These are phyloP conservation scores for Pulveroboletus sp. DNA, from an alignment of 768 basidiomycete genomes.

Conservation along the genomic window DNA sequence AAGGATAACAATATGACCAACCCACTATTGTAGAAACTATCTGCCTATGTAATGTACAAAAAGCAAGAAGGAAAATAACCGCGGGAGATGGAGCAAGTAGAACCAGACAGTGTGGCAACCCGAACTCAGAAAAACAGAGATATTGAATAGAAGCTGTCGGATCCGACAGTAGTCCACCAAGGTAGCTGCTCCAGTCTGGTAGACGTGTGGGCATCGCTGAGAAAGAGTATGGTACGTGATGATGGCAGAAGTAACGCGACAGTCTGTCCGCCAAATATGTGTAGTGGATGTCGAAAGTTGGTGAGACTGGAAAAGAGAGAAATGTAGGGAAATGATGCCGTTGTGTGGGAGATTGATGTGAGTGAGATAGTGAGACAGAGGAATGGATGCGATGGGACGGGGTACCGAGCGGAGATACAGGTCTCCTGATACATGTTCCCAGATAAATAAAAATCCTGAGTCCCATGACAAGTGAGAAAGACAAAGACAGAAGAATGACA, in stretches of 20 bases:
- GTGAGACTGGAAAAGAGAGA: constrained; percentile 14
- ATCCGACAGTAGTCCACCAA: constrained; percentile 12
- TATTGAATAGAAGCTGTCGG: constrained; percentile 13
- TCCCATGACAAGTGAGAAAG: constrained; percentile 27
- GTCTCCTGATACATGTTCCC: constrained; percentile 30
- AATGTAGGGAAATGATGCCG: constrained; percentile 27
- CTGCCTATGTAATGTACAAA: constrained; percentile 43
- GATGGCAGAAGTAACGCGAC: constrained; percentile 11
- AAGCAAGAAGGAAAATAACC: constrained; percentile 23
- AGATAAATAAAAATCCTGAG: constrained; percentile 35
- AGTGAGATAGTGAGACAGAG: constrained; percentile 19
- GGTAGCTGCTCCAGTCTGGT: constrained; percentile 7
- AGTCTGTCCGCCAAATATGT: constrained; percentile 24
- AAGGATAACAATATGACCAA: constrained; percentile 61
- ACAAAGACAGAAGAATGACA: constrained; percentile 14
- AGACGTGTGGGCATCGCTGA: constrained; percentile 14
- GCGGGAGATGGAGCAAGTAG: constrained; percentile 25
- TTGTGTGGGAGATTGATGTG: constrained; percentile 27
- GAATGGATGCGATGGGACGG: constrained; percentile 23
- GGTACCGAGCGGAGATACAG: constrained; percentile 23
- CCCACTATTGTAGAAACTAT: constrained; percentile 51
- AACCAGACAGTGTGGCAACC: constrained; percentile 16
- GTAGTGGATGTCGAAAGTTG: constrained; percentile 10
- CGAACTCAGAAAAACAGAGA: constrained; percentile 13
- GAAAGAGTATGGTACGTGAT: constrained; percentile 8